Evolutionary conservation across 1,139 yeast genomes (phyloP).

Genomic region (Saccharomyces hybrid): DNA sequence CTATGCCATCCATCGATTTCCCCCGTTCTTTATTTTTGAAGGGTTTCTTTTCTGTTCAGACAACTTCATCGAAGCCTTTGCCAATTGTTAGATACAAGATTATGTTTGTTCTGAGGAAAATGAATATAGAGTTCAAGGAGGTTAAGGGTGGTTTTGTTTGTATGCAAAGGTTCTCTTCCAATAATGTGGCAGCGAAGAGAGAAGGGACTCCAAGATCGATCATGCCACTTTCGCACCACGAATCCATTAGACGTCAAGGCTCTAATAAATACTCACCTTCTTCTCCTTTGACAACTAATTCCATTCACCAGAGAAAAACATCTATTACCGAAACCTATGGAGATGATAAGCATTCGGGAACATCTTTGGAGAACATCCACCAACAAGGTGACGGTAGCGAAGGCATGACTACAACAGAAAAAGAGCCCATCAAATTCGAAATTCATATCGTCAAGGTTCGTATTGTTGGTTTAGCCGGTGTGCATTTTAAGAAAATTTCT

Average conservation of each 20-base stretch:
- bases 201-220: neutral
- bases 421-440: conserved; percentile 56
- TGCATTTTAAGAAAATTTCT: conserved; percentile 84
- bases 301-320: neutral
- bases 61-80: conserved; percentile 86
- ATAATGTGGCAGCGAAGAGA: neutral
- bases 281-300: neutral
- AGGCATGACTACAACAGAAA: neutral
- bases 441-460: conserved; percentile 92
- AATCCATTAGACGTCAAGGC: neutral
- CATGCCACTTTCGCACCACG: neutral
- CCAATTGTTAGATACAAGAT: conserved; percentile 82
- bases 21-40: conserved; percentile 84
- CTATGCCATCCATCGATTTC: conserved; percentile 89
- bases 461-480: conserved; percentile 82
- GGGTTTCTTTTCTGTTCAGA: conserved; percentile 90
- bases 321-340: neutral
- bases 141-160: conserved; percentile 92
- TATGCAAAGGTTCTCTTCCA: conserved; percentile 33
- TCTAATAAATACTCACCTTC: neutral
- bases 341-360: neutral
- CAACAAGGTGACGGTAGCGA: neutral
- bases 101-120: conserved; percentile 62
- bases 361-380: neutral
- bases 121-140: conserved; percentile 76